Evolutionary conservation across 768 basidiomycete species (phyloP), one percentile per base, ranked within the genome.

Genomic region (Suillus bovinus): DNA sequence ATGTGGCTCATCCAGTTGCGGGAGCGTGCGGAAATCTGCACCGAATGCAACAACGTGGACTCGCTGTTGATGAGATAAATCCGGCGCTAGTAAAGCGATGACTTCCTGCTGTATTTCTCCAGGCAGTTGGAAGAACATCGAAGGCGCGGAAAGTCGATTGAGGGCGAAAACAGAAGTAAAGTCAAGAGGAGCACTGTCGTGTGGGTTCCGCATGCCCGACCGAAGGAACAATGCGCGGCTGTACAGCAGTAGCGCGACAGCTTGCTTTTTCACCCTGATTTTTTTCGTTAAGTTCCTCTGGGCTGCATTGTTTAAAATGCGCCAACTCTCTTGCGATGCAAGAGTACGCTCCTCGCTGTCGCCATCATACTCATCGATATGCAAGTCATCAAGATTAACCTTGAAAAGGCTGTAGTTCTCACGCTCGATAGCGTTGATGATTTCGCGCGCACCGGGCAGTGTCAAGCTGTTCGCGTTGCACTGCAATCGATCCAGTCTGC

Each of bases 401-500:
- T 69, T 75, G 47, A 72, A 66, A 13, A 90, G 71, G 4, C 76
- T 72, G 66, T 78, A 83, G 68, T 87, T 89, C 41, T 72, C 62
- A 16, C 66, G 69, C 58, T 79, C 69, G 20, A 87, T 77, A 24
- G 81, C 81, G 13, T 71, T 68, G 34, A 86, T 71, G 47, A 90
- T 81, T 17, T 69, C 68, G 39, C 71, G 72, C 20, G 85, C 80
- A 11, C 79, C 82, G 2, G 67, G 75, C 50, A 77, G 70, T 5
- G 83, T 83, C 9, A 90, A 70, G 33, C 73, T 71, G 62, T 90
- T 90, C 41, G 82, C 84, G 63, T 82, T 88, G 62, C 83, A 80
- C 59, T 80, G 81, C 46, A 89, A 74, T 4, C 75, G 76, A 50
- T 79, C 74, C 10, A 89, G 74, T 27, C 71, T 75, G 64, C 86